Evolutionary conservation across 495 filamentous ascomycete species (phyloP).

Genomic region (Viridothelium virens): DNA sequence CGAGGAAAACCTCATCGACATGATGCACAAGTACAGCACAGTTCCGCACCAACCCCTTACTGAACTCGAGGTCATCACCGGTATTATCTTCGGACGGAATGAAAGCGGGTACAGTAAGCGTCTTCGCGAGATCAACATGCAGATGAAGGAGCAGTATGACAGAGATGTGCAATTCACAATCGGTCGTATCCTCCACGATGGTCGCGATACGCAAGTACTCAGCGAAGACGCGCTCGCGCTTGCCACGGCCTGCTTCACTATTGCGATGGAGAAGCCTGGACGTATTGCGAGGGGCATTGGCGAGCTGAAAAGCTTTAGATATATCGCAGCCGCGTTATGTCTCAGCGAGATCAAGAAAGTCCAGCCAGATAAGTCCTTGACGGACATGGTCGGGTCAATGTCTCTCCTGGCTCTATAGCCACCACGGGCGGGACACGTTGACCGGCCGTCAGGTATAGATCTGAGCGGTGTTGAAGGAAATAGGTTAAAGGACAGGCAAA

Average conservation of each 20-base stretch:
- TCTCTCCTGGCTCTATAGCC: no score
- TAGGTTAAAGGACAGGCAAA: no score
- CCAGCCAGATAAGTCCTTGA: background rate
- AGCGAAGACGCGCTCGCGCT: slow-evolving; percentile 40
- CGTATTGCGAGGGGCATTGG: slow-evolving; percentile 24
- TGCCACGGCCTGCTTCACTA: slow-evolving; percentile 44
- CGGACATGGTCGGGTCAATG: background rate
- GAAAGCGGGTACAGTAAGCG: slow-evolving; percentile 47
- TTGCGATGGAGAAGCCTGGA: slow-evolving; percentile 32
- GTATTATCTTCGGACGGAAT: slow-evolving; percentile 58
- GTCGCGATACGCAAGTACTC: slow-evolving; percentile 25
- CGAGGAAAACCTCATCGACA: slow-evolving; percentile 50
- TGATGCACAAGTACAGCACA: slow-evolving; percentile 52
- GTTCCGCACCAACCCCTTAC: slow-evolving; percentile 50
- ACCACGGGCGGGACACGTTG: no score
- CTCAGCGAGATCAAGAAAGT: slow-evolving; percentile 37
- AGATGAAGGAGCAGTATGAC: slow-evolving; percentile 57
- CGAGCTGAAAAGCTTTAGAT: slow-evolving; percentile 41
- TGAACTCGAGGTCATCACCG: slow-evolving; percentile 71
- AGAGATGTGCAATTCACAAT: slow-evolving; percentile 42
- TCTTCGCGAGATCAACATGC: slow-evolving; percentile 54
- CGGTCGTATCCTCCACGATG: slow-evolving; percentile 40
- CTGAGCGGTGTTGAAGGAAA: no score
- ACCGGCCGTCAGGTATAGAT: no score
- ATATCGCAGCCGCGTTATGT: slow-evolving; percentile 40